Base-by-base conservation (phyloP, 768 basidiomycete genomes). In the Termitomyces sp. region DNA sequence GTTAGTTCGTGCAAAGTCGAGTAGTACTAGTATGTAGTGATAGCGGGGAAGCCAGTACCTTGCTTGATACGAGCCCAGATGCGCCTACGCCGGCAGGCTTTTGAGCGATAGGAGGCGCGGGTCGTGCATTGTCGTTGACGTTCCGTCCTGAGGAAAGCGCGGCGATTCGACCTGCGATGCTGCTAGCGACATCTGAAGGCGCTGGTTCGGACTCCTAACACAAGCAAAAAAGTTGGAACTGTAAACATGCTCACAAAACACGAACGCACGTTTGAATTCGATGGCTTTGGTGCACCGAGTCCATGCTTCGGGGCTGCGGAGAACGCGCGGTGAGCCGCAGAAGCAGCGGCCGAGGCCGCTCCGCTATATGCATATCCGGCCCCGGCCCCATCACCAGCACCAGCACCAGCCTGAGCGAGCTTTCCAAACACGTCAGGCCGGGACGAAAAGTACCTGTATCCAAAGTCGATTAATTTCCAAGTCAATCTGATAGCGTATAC, bases 401-500 rank as follows among this genome's bases (percentile, higher is more conserved):
- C n/a, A n/a, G n/a, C n/a, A 51, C 62, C 57, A 48, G 57, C 65
- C 54, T 64, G 64, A 55, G 64, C 61, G 55, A 57, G 22, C 60
- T 62, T 67, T n/a, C 76, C 74, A 24, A 86, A 74, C 32, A 89
- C 73, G 57, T 88, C 86, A 42, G 87, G 88, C 43, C 88, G 85
- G 29, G 87, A 81, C 46, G 81, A 74, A 70, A 90, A 90, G 72
- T 90, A 90, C 63, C 88, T 90, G 42, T n/a, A n/a, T n/a, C n/a
- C n/a, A n/a, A n/a, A n/a, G n/a, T n/a, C n/a, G n/a, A n/a, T n/a
- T n/a, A n/a, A n/a, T n/a, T n/a, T n/a, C n/a, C n/a, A n/a, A n/a
- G n/a, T n/a, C n/a, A n/a, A n/a, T n/a, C n/a, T n/a, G n/a, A n/a
- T 37, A 31, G 36, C 12, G 20, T 32, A 53, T 4, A n/a, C 18